phyloP scores from a whole-genome alignment of 306 rosid genomes.

The Sicyos baderoa region DNA sequence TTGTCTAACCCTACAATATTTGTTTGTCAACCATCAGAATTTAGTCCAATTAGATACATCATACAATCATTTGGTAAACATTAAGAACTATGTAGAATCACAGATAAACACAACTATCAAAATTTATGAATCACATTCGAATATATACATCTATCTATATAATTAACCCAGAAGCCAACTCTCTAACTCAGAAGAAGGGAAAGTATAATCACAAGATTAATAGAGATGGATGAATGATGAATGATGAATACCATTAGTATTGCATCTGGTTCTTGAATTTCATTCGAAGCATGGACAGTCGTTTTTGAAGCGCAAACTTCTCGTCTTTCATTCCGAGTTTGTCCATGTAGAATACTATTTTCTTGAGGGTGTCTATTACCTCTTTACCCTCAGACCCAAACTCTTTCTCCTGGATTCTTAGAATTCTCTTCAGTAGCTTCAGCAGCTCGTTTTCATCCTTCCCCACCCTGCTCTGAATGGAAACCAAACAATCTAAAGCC shows the following conservation, averaged over 20 bases:
- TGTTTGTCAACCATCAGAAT: too few species aligned
- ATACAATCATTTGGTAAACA: not conserved
- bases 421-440: slow-evolving; percentile 49
- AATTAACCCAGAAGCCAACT: not conserved
- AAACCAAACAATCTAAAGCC: slow-evolving; percentile 81
- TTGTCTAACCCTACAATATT: too few species aligned
- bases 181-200: not conserved
- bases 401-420: slow-evolving; percentile 66
- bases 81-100: not conserved
- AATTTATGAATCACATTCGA: not conserved
- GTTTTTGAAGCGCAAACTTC: slow-evolving; percentile 49
- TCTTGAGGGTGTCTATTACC: slow-evolving; percentile 55
- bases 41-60: not conserved
- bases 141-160: not conserved
- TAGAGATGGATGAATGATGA: not conserved
- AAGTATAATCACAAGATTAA: not conserved
- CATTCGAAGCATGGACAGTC: slow-evolving; percentile 51
- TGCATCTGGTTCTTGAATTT: slow-evolving; percentile 60
- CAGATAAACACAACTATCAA: not conserved
- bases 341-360: slow-evolving; percentile 57
- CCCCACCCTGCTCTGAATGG: slow-evolving; percentile 53
- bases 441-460: slow-evolving; percentile 48
- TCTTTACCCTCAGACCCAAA: slow-evolving; percentile 70
- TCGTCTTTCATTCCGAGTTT: slow-evolving; percentile 62
- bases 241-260: slow-evolving; percentile 21